A percentile compares a stretch with the other conserved stretches of the same genome.
Evolutionary conservation across 257 asterid species (phyloP).

Genomic region (Scutellaria galericulata): DNA sequence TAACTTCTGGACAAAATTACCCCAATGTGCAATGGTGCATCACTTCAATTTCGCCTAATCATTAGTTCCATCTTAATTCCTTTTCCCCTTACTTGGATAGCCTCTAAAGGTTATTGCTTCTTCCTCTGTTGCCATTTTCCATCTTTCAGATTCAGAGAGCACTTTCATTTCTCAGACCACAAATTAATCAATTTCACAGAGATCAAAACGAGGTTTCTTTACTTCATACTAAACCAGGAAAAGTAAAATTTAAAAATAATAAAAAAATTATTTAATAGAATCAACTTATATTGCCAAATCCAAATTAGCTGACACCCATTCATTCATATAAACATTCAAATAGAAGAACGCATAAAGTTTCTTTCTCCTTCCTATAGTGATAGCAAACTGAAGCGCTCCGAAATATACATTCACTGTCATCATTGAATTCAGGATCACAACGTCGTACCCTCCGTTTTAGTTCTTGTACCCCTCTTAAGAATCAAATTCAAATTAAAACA

Average conservation of each 20-base stretch:
- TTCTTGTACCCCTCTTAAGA: constrained; percentile 24
- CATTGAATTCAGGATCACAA: constrained; percentile 13
- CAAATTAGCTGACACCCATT: not conserved
- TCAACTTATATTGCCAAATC: constrained; percentile 13
- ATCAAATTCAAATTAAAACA: constrained; percentile 20
- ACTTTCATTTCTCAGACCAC: not conserved
- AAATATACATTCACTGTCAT: constrained; percentile 15
- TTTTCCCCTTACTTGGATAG: not conserved
- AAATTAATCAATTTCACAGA: not conserved
- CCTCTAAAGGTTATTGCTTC: not conserved
- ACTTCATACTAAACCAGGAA: not conserved
- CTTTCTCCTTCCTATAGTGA: constrained; percentile 9
- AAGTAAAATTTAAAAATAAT: not conserved
- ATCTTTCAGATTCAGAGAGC: not conserved
- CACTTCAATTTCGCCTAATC: not conserved
- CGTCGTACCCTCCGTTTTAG: constrained; percentile 29
- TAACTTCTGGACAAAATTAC: not conserved
- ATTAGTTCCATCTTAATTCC: not conserved
- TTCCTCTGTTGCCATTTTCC: constrained; percentile 12
- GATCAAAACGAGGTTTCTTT: not conserved
- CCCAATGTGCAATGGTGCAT: not conserved
- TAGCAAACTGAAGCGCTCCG: constrained; percentile 5
- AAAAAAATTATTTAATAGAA: not conserved
- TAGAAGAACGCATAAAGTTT: not conserved
- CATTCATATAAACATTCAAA: not conserved